These are phyloP conservation scores for Candida nitratophila DNA, from an alignment of 805 yeast genomes.

Conservation along the genomic window DNA sequence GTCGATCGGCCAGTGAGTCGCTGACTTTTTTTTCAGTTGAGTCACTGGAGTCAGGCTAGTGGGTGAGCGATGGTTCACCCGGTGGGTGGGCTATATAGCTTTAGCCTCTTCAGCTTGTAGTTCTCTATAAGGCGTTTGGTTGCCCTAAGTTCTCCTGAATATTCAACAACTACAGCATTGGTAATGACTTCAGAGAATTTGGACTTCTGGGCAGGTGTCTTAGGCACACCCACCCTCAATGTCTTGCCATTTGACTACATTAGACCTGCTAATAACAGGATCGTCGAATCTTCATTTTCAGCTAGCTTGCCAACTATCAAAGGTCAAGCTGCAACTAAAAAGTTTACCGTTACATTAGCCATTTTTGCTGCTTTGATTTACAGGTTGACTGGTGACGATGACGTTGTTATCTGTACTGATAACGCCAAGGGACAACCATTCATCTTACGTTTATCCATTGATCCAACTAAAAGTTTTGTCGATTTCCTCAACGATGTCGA, in stretches of 20 bases:
- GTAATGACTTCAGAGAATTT: conserved; percentile 17
- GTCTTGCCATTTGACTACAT: conserved; percentile 84
- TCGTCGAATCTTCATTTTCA: conserved; percentile 52
- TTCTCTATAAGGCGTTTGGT: no score
- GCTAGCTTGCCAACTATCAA: conserved; percentile 20
- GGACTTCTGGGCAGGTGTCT: conserved; percentile 54
- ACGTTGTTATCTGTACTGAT: conserved; percentile 78
- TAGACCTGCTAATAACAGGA: conserved; percentile 62
- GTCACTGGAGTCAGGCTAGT: no score
- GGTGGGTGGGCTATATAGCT: no score
- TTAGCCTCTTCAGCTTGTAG: no score
- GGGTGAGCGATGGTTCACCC: no score
- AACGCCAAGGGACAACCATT: conserved; percentile 34
- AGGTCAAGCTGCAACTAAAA: conserved; percentile 11
- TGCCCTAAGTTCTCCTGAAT: no score
- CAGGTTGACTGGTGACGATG: conserved; percentile 91
- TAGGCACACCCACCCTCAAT: conserved; percentile 79
- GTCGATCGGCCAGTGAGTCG: no score
- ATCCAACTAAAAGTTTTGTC: conserved; percentile 45
- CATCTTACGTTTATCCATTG: conserved; percentile 56
- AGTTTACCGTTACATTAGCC: conserved; percentile 52
- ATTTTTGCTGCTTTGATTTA: conserved; percentile 64
- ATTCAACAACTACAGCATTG: no score
- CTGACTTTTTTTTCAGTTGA: no score
- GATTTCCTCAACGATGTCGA: conserved; percentile 43